Base-by-base conservation (phyloP, 208 protist genomes). In the Acanthamoeba lugdunensis region DNA sequence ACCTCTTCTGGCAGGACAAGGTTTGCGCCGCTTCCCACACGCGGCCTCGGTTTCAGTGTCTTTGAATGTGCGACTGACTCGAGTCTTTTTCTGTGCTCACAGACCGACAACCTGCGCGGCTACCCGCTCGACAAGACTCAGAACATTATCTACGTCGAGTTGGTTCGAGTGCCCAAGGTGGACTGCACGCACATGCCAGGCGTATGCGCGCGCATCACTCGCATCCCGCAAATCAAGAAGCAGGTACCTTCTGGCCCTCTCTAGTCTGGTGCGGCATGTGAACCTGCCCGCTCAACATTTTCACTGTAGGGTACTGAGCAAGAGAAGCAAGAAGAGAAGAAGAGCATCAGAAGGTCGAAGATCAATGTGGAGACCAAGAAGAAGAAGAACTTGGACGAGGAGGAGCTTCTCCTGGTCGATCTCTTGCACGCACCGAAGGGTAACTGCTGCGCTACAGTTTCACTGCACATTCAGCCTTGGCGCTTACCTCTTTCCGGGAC, bases 1-100 rank as follows among this genome's bases (percentile, higher is more conserved):
- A 97, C 88, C 61, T 93, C 61, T 96, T 97, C 90, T 97, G 96
- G 96, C 96, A 97, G 63, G 95, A 97, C 58, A 52, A 92, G 58
- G 88, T 90, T 45, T 21, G 48, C 37, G 16, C 48, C 16, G 9
- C 58, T 65, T 18, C 41, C 41, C 41, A 45, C 41, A 8, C 41
- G 41, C 5, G 41, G 41, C 41, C 41, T 45, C 2, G 5, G 41
- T 89, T 88, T 41, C 13, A 58, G 48, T 41, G 13, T 16, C 41
- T 85, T 85, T 67, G 61, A 6, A 65, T 88, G 81, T 56, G 45
- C 14, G 3, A 16, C 52, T 48, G 28, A 89, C 52, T 1, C 0
- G 37, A 21, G 13, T 48, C 16, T n/a, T 48, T 84, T 2, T 84
- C 45, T 89, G n/a, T 8, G 14, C 2, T 9, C 18, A 88, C 69